Conservation (phyloP, 148 eudicot genomes). For the Rhododendron ovatum region DNA sequence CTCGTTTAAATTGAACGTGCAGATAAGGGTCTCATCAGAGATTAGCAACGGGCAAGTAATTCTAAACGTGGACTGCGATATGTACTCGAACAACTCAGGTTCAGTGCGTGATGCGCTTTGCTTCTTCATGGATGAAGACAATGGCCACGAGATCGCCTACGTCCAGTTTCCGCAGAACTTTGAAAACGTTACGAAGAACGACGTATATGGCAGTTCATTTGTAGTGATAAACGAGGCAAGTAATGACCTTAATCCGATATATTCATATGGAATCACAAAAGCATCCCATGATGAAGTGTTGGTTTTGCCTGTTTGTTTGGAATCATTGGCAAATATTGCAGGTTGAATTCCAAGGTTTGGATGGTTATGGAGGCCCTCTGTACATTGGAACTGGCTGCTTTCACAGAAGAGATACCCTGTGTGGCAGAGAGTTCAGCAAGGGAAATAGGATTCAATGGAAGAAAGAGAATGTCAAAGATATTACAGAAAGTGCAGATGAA, state of each 20-base stretch:
- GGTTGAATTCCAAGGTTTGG: slow-evolving; percentile 71
- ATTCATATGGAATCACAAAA: not conserved
- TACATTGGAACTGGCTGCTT: slow-evolving; percentile 85
- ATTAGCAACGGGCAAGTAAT: slow-evolving; percentile 6
- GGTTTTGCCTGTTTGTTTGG: not conserved
- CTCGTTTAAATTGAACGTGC: slow-evolving; percentile 37
- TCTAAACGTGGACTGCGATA: slow-evolving; percentile 14
- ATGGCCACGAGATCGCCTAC: slow-evolving; percentile 10
- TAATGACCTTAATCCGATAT: not conserved
- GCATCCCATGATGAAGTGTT: not conserved
- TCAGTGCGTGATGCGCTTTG: slow-evolving; percentile 13
- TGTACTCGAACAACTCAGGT: slow-evolving; percentile 10
- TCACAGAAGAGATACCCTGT: slow-evolving; percentile 64
- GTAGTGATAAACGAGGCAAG: slow-evolving; percentile 38
- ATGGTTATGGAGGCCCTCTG: slow-evolving; percentile 74
- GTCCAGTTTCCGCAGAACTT: slow-evolving; percentile 12
- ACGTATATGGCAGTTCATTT: slow-evolving; percentile 27
- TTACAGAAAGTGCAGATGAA: slow-evolving; percentile 23
- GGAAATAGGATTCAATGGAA: slow-evolving; percentile 34
- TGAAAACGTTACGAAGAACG: slow-evolving; percentile 8
- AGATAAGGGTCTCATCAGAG: slow-evolving; percentile 15
- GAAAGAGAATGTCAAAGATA: slow-evolving; percentile 8
- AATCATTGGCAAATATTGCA: slow-evolving; percentile 13
- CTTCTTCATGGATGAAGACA: slow-evolving; percentile 19
- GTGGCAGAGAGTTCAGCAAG: slow-evolving; percentile 47